Base-by-base conservation (phyloP, 2,329 filamentous ascomycete genomes). In the Trichoderma arundinaceum region DNA sequence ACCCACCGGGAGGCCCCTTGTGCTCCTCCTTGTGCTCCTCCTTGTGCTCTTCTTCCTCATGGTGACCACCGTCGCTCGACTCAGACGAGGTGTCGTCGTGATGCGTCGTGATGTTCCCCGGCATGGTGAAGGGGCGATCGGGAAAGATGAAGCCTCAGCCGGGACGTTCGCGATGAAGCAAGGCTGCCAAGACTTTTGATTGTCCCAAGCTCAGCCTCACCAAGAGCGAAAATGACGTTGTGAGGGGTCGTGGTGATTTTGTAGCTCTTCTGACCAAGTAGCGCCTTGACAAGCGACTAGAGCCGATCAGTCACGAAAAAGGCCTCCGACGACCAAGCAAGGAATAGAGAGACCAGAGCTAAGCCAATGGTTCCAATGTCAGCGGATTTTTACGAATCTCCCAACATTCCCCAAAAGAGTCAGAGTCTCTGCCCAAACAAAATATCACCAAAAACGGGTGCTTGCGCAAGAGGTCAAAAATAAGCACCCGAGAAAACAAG, bases 1-100 rank as follows among this genome's bases (percentile, higher is more conserved):
- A 95, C 39, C 93, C 93, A 35, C 93, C 93, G 0, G 89, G 85
- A 0, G 91, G 92, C 43, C 73, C 73, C 49, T 73, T 75, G 13
- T 71, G 62, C 53, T 72, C 69, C 68, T 72, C 69, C 2, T 63
- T 19, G 7, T 63, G 58, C 38, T 49, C 74, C 43, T 73, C 73
- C 49, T 73, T 75, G 13, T 71, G 62, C 53, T 72, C 69, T 69
- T 72, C 69, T 69, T 12, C 68, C 8, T 64, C 52, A 39, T 62
- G 64, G 22, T 46, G 35, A 28, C 28, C 43, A 7, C n/a, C 19
- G 51, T 59, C 62, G 46, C 53, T 65, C 12, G 62, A 59, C 35
- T 51, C 54, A 7, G 52, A 51, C 62, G 62, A 35, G 4, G 53
- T 59, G 44, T 65, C 62, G 46, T 65, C 62, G 44, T 65, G 53